phyloP scores from a whole-genome alignment of 2,329 filamentous ascomycete genomes.

The Epichloe glyceriae region DNA sequence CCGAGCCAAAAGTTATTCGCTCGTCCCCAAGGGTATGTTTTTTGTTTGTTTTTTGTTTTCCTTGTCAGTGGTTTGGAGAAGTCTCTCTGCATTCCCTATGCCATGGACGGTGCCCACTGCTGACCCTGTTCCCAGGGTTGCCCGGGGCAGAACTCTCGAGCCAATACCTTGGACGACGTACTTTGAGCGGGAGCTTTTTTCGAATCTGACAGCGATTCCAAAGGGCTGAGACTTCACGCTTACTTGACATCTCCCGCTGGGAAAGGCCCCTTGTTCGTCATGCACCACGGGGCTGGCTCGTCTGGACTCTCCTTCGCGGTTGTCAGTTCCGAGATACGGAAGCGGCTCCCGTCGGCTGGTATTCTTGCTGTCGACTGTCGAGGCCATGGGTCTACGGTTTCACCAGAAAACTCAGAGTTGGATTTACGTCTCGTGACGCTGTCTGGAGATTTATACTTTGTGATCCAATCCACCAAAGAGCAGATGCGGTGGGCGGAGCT shows the following conservation, averaged over 20 bases:
- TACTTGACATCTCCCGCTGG: conserved; percentile 74
- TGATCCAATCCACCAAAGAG: conserved; percentile 52
- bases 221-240: conserved; percentile 58
- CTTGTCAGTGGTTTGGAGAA: too few species aligned
- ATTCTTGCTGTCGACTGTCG: conserved; percentile 77
- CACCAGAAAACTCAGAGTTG: conserved; percentile 25
- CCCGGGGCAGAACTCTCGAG: conserved; percentile 42
- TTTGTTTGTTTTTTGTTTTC: background rate
- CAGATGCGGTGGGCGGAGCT: conserved; percentile 61
- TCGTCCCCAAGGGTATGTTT: conserved; percentile 48
- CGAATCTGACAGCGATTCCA: conserved; percentile 27
- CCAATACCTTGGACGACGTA: conserved; percentile 78
- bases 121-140: conserved; percentile 23
- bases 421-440: conserved; percentile 66
- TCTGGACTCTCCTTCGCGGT: conserved; percentile 86
- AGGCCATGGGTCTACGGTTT: conserved; percentile 66
- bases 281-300: conserved; percentile 89
- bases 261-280: conserved; percentile 72
- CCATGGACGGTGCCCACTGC: conserved; percentile 7
- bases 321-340: conserved; percentile 64
- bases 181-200: conserved; percentile 80
- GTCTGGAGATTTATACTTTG: conserved; percentile 55
- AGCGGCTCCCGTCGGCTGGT: conserved; percentile 64
- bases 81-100: background rate
- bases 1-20: conserved; percentile 61